Base-by-base conservation (phyloP, 129 eudicot genomes). In the Tagetes erecta region DNA sequence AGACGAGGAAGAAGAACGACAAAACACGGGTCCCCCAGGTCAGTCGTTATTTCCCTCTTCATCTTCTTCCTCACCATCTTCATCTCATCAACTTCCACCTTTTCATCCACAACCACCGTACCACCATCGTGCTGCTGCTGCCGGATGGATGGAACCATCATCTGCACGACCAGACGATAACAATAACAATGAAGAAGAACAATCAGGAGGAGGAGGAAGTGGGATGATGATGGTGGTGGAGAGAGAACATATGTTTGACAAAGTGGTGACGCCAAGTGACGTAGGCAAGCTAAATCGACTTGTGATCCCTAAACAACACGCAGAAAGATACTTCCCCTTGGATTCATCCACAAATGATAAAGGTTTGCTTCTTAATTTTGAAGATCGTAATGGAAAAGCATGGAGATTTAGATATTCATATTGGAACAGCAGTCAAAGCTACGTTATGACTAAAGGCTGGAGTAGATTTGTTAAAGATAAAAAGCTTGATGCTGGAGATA, bases 401-500 rank as follows among this genome's bases (percentile, higher is more conserved):
- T 93, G 98, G 98, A 67, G 98, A 42, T 93, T 93, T 79, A 78
- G 96, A 12, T 93, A 93, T 76, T 93, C 98, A 0, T 93, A 93
- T 77, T 93, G 98, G 98, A 93, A 86, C 73, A 93, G 98, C 76
- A 90, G 97, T 74, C 98, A 93, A 80, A 93, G 98, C 85, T 93
- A 93, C 58, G 98, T 93, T 13, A 90, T 93, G 97, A 93, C 98
- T 8, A 93, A 93, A 72, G 98, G 98, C 0, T 93, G 98, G 98
- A 86, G 92, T 69, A 88, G 98, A 0, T 93, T 93, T 58, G 98
- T 93, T 12, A 93, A 90, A 80, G 97, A 93, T 40, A 90, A 93
- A 78, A 88, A 88, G 82, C 91, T 93, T 0, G 92, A 88, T 56
- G 97, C 98, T 13, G 98, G 98, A 1, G 98, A 93, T 55, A 84